Base-by-base conservation (phyloP, 2,329 filamentous ascomycete genomes). In the Furcasterigmium sp. region DNA sequence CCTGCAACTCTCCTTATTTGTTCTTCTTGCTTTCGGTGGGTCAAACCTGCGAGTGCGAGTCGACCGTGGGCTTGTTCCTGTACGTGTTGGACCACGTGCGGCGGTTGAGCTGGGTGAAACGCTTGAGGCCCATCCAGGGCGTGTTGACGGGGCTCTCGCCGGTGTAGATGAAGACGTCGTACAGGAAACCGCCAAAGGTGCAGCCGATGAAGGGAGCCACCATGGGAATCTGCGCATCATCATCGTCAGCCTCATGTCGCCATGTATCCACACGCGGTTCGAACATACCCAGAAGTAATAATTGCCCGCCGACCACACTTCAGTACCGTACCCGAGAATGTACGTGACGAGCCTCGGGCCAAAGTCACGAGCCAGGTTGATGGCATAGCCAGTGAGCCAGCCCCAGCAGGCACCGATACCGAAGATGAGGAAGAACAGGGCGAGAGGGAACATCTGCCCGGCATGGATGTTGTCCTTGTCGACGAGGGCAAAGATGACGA, bases 201-300 rank as follows among this genome's bases (percentile, higher is more conserved):
- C 72, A 78, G 5, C 84, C 85, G 9, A 76, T 59, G 56, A 88
- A 87, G 0, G 84, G 84, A 3, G 82, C 74, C 4, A 89, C 78
- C 69, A 89, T 84, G 1, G 85, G 85, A 17, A 88, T 76, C 81
- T 84, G 36, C 5, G 6, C n/a, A 17, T 17, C 15, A 7, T 17
- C 32, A 19, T n/a, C 25, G 38, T 40, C 19, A 40, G 38, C 38
- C n/a, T 30, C n/a, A n/a, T n/a, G n/a, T n/a, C n/a, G n/a, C n/a
- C n/a, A n/a, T n/a, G n/a, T n/a, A n/a, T n/a, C n/a, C n/a, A n/a
- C n/a, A n/a, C n/a, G n/a, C n/a, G n/a, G n/a, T n/a, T n/a, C n/a
- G n/a, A n/a, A n/a, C n/a, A n/a, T n/a, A 82, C 78, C 83, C 82
- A 88, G 57, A 87, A 87, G 56, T 87, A 89, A 56, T 87, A 85